A percentile compares a stretch with the other conserved stretches of the same genome.
These are phyloP conservation scores for Ocimum tenuiflorum DNA, from an alignment of 257 asterid species.

Conservation along the genomic window DNA sequence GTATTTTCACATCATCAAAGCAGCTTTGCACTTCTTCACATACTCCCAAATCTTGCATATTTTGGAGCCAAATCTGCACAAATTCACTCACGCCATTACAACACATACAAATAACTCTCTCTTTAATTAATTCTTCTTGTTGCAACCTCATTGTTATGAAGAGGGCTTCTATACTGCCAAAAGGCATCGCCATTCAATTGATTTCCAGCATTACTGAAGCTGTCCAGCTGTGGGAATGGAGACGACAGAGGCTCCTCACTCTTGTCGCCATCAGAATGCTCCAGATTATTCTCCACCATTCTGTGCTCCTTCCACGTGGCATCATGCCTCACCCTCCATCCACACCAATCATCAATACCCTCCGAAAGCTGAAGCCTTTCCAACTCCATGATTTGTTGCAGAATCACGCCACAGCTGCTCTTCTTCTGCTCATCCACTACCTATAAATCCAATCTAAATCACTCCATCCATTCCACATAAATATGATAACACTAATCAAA, in stretches of 20 bases:
- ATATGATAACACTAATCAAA: background rate
- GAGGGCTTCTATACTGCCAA: conserved; percentile 58
- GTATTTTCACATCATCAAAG: conserved; percentile 58
- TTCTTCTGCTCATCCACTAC: conserved; percentile 21
- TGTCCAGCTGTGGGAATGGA: conserved; percentile 43
- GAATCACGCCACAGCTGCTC: conserved; percentile 28
- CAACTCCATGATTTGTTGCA: conserved; percentile 62
- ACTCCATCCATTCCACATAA: no score
- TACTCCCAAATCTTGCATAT: conserved; percentile 79
- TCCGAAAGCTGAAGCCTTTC: conserved; percentile 47
- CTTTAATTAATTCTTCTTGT: no score
- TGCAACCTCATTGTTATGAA: conserved; percentile 52
- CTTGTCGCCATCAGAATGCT: conserved; percentile 24
- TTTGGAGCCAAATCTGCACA: conserved; percentile 79
- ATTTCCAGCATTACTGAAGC: conserved; percentile 22
- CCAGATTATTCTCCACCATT: conserved; percentile 25
- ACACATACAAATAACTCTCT: no score
- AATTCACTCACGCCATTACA: background rate
- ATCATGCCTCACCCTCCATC: conserved; percentile 14
- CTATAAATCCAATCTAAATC: conserved; percentile 14
- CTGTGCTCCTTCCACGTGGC: conserved; percentile 24
- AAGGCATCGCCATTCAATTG: conserved; percentile 39
- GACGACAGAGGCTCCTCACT: conserved; percentile 34
- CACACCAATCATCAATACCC: conserved; percentile 25
- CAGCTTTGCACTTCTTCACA: conserved; percentile 51